Conservation (phyloP, 2,329 filamentous ascomycete genomes). For the Harringtonia aguacate region DNA sequence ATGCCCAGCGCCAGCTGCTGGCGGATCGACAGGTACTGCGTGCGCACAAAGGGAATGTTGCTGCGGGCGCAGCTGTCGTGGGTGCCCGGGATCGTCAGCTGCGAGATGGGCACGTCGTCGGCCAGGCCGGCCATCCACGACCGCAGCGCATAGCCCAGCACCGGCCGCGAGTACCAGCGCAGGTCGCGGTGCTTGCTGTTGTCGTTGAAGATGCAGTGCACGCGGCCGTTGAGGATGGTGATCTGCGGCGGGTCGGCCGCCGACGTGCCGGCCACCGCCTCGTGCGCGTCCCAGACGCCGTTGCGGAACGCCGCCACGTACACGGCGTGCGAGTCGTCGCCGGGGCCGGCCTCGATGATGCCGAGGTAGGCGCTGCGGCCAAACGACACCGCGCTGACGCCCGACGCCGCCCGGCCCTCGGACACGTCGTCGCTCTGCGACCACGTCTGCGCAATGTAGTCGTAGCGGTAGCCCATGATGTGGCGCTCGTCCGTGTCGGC, state of each 20-base stretch:
- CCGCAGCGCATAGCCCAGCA: constrained; percentile 25
- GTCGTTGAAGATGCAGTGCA: constrained; percentile 23
- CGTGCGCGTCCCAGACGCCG: constrained; percentile 14
- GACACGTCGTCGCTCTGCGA: constrained; percentile 20
- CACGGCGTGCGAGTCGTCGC: constrained; percentile 12
- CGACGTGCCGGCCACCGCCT: constrained; percentile 10
- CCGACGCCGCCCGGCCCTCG: constrained; percentile 20
- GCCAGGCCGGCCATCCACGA: constrained; percentile 54
- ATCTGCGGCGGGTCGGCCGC: constrained; percentile 17
- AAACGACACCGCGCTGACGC: constrained; percentile 23
- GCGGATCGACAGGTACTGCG: constrained; percentile 51
- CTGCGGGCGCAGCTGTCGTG: constrained; percentile 50
- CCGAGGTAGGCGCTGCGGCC: constrained; percentile 19
- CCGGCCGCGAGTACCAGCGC: constrained; percentile 23
- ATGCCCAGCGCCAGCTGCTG: constrained; percentile 61
- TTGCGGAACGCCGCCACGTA: constrained; percentile 12
- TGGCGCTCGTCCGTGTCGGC: constrained; percentile 15
- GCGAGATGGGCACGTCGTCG: constrained; percentile 46
- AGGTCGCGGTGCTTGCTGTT: constrained; percentile 18
- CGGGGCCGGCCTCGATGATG: constrained; percentile 16
- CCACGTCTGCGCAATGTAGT: constrained; percentile 18
- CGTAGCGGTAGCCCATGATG: constrained; percentile 21
- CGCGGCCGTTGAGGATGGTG: constrained; percentile 18
- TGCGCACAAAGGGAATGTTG: constrained; percentile 53
- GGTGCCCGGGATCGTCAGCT: constrained; percentile 60